A percentile compares a stretch with the other conserved stretches of the same genome.
These are phyloP conservation scores for Podila epigama DNA, from an alignment of 192 early-diverging fungal species.

Conservation along the genomic window DNA sequence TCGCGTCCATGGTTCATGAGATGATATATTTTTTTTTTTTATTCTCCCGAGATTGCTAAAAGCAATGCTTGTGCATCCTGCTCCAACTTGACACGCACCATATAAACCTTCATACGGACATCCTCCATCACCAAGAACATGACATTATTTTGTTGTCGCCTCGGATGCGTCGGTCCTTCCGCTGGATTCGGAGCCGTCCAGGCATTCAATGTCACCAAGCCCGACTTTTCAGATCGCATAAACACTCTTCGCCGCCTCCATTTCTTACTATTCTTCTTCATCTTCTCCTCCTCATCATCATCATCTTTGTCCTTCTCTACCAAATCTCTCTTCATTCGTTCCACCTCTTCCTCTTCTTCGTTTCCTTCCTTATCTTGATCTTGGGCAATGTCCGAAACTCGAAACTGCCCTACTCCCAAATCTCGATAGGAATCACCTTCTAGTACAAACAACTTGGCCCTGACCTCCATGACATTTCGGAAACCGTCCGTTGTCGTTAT, in stretches of 20 bases:
- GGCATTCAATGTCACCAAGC: conserved; percentile 16
- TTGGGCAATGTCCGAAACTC: too few relatives aligned
- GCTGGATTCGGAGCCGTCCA: neutral
- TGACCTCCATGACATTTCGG: too few relatives aligned
- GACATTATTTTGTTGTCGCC: conserved; percentile 15
- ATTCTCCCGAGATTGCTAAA: conserved; percentile 7
- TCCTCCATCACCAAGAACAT: conserved; percentile 28
- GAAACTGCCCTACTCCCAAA: conserved; percentile 33
- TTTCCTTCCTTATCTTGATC: too few relatives aligned
- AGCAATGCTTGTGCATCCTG: conserved; percentile 2
- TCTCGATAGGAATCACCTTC: neutral
- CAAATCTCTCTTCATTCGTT: too few relatives aligned
- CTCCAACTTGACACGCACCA: conserved; percentile 30
- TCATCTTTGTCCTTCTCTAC: too few relatives aligned
- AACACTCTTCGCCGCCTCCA: conserved; percentile 25
- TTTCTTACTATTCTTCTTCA: conserved; percentile 1
- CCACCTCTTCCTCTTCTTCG: too few relatives aligned
- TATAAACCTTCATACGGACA: conserved; percentile 12
- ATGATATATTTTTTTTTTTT: too few relatives aligned
- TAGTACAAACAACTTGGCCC: conserved; percentile 15
- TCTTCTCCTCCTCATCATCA: too few relatives aligned
- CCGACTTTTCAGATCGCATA: conserved; percentile 16
- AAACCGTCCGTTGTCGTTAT: conserved; percentile 22
- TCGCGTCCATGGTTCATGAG: too few relatives aligned
- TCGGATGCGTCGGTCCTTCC: neutral